Base-by-base conservation (phyloP, 805 yeast genomes). In the Lipomyces japonicus region DNA sequence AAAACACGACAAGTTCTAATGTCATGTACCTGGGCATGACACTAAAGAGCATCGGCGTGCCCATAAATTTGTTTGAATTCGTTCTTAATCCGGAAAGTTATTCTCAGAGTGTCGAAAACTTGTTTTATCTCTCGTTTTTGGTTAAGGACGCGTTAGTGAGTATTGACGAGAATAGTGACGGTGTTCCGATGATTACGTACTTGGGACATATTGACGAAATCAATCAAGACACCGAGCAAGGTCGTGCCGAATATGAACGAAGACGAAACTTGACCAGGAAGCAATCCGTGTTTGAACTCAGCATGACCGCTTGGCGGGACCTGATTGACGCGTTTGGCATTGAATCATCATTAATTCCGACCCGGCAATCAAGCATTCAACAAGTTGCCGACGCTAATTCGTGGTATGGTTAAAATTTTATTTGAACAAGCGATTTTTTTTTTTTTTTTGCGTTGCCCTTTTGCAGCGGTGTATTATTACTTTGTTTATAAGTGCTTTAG, bases 101-200 rank as follows among this genome's bases (percentile, higher is more conserved):
- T 66, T 72, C 84, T 0, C 89, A 83, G 63, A 77, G 89, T 1
- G 81, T 90, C 2, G 97, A 91, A 65, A 88, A 87, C 63, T 68
- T 91, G 60, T 90, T 90, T 61, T 86, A 82, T 61, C 75, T 86
- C 0, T 84, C 95, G 63, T 89, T 90, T 61, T 68, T 91, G 39
- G 78, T 88, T 1, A 78, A 82, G 60, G 95, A 86, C 60, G 89
- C 86, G 0, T 78, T 73, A 58, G 66, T 88, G 31, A 68, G 71
- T 22, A 58, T 88, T 21, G 78, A 72, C n/a, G 74, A 72, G 40
- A 81, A 77, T 31, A 58, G 55, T 7, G 52, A 55, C 36, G 65
- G 61, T 6, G 42, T 58, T 9, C 71, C 68, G 1, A 52, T 59
- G 25, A 51, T 65, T 3, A 14, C 28, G 7, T 34, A 34, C 16